Evolutionary conservation across 1,284 basidiomycete genomes (phyloP), one percentile per base, ranked within the genome.

Genomic region (Fomitopsis schrenkii): DNA sequence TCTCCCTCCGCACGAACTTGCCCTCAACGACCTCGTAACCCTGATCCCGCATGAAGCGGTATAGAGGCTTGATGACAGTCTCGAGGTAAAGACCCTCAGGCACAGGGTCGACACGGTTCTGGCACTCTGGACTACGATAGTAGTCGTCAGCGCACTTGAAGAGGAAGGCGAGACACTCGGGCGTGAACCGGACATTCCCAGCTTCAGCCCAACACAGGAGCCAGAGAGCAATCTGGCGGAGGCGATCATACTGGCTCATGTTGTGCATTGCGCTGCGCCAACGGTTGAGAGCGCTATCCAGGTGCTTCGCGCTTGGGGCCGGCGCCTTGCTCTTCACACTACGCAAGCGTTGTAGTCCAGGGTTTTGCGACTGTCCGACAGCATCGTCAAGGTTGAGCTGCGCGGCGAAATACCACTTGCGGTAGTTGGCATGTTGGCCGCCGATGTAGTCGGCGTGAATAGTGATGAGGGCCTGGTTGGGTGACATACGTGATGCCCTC

Each of bases 61-160:
- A 99, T 53, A 99, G 77, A 1, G 97, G 97, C 73, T 97, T 97
- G 76, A 99, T 88, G 70, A 99, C 88, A 2, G 91, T 86, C 62
- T 94, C 87, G 55, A 99, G 86, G 75, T 97, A 99, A 35, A 99
- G 80, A 53, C 97, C 97, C 72, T 99, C 97, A 5, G 94, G 93
- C 2, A 98, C 94, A 14, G 96, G 91, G 63, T 99, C 97, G 59
- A 95, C 80, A 66, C 90, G 82, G 78, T 95, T 97, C 79, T 99
- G 97, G 75, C 97, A 99, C 75, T 99, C 97, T 40, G 96, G 90
- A 62, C 94, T 96, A 66, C 97, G 94, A 76, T 99, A 99, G 76
- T 98, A 99, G 79, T 99, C 97, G 76, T 99, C 97, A 58, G 97
- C 97, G 71, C 97, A 99, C 79, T 99, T 99, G 90, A 99, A 99